Conservation (phyloP, 208 protist genomes). For the Plasmodiophora brassicae region DNA sequence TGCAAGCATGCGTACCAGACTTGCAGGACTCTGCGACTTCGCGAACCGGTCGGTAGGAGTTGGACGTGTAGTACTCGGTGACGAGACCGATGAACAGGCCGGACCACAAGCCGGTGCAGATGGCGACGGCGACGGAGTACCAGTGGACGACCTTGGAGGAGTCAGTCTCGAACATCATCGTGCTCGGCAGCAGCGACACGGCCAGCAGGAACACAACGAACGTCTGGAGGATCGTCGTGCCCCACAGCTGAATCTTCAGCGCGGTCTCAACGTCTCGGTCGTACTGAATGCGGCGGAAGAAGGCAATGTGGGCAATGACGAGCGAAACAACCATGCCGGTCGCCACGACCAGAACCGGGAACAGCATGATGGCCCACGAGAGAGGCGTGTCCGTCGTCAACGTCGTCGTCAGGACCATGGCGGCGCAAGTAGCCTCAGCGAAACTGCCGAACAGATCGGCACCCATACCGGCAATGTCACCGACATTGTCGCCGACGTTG, state of each 20-base stretch:
- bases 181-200: conserved; percentile 29
- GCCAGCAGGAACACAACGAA: conserved; percentile 35
- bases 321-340: conserved; percentile 47
- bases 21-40: conserved; percentile 52
- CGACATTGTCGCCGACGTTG: conserved; percentile 67
- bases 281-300: conserved; percentile 36
- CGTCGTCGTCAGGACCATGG: conserved; percentile 47
- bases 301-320: conserved; percentile 46
- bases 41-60: conserved; percentile 45
- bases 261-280: conserved; percentile 49
- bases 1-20: too few species aligned
- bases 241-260: conserved; percentile 57
- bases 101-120: conserved; percentile 51
- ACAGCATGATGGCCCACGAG: not conserved
- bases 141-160: not conserved
- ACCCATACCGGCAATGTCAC: conserved; percentile 60
- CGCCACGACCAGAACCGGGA: not conserved
- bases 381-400: not conserved
- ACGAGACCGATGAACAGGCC: conserved; percentile 56
- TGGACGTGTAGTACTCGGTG: conserved; percentile 59
- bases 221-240: conserved; percentile 45
- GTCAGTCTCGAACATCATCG: not conserved
- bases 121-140: conserved; percentile 38
- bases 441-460: conserved; percentile 60
- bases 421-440: conserved; percentile 56